These are phyloP conservation scores for Phyllosticta citrichinensis DNA, from an alignment of 2,329 filamentous ascomycete genomes.

Conservation along the genomic window DNA sequence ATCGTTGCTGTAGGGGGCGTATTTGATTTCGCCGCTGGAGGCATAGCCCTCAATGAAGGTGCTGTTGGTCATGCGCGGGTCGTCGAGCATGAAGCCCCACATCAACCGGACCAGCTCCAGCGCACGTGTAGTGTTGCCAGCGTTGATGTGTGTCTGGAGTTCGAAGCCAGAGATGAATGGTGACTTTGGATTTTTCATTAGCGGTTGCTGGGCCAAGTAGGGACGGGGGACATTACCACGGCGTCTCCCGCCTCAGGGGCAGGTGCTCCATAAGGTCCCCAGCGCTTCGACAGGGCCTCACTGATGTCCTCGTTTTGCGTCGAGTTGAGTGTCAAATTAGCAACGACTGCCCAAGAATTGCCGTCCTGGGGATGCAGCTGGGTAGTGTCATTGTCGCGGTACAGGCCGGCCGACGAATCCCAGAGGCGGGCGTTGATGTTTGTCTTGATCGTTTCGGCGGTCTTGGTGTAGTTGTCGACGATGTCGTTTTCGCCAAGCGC, in stretches of 20 bases:
- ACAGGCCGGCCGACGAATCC: conserved; percentile 21
- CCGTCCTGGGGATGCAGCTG: conserved; percentile 41
- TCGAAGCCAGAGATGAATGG: conserved; percentile 49
- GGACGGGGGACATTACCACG: conserved; percentile 10
- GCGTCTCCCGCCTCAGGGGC: conserved; percentile 48
- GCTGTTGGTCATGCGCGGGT: conserved; percentile 46
- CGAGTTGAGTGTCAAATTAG: conserved; percentile 37
- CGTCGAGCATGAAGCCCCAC: conserved; percentile 53
- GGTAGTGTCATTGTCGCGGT: conserved; percentile 32
- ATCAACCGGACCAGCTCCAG: conserved; percentile 45
- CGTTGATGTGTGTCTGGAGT: conserved; percentile 46
- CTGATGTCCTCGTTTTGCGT: conserved; percentile 36
- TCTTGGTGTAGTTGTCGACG: conserved; percentile 23
- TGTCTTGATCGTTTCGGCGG: conserved; percentile 14
- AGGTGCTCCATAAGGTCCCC: conserved; percentile 46
- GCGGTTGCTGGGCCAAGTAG: no score
- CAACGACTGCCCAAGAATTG: conserved; percentile 27
- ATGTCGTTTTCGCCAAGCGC: conserved; percentile 17
- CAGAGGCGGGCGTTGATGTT: conserved; percentile 20
- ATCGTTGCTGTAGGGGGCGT: conserved; percentile 29
- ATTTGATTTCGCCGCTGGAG: conserved; percentile 40
- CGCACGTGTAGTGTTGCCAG: conserved; percentile 40
- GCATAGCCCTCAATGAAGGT: conserved; percentile 53
- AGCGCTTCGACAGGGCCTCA: conserved; percentile 39
- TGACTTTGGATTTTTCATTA: not conserved